Evolutionary conservation across 805 yeast species (phyloP).

Genomic region (Candida nonsorbophila): DNA sequence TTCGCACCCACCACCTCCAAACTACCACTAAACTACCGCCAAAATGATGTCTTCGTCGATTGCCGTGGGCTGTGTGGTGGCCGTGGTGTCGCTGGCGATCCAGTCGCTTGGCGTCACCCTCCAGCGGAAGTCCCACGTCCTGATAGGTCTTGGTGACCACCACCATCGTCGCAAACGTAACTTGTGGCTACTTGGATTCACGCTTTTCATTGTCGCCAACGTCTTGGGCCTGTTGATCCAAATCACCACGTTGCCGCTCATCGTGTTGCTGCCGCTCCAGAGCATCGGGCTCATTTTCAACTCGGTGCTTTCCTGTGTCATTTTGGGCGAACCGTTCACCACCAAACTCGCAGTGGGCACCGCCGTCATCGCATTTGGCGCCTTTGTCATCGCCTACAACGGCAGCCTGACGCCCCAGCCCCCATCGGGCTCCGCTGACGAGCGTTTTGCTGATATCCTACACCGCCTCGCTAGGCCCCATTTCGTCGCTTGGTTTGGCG

Average conservation of each 20-base stretch:
- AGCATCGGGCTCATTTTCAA: constrained; percentile 87
- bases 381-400: constrained; percentile 68
- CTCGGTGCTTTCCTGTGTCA: constrained; percentile 58
- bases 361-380: constrained; percentile 62
- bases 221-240: constrained; percentile 79
- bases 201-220: constrained; percentile 66
- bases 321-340: constrained; percentile 66
- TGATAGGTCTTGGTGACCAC: constrained; percentile 25
- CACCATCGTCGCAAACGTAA: constrained; percentile 40
- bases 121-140: constrained; percentile 71
- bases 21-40: too few species aligned
- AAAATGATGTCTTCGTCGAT: constrained; percentile 26
- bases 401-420: constrained; percentile 41
- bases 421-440: constrained; percentile 15
- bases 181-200: constrained; percentile 73
- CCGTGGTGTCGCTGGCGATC: constrained; percentile 68
- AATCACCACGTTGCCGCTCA: constrained; percentile 76
- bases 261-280: constrained; percentile 76
- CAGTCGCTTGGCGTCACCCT: constrained; percentile 80
- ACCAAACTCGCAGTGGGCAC: constrained; percentile 58
- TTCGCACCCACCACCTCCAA: too few species aligned
- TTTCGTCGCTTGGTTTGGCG: constrained; percentile 56
- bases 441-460: constrained; percentile 37
- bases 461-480: constrained; percentile 27
- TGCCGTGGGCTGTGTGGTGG: constrained; percentile 60